A percentile compares a stretch with the other conserved stretches of the same genome.
phyloP scores from a whole-genome alignment of 1,284 basidiomycete genomes.

The Ceratobasidium sp. region DNA sequence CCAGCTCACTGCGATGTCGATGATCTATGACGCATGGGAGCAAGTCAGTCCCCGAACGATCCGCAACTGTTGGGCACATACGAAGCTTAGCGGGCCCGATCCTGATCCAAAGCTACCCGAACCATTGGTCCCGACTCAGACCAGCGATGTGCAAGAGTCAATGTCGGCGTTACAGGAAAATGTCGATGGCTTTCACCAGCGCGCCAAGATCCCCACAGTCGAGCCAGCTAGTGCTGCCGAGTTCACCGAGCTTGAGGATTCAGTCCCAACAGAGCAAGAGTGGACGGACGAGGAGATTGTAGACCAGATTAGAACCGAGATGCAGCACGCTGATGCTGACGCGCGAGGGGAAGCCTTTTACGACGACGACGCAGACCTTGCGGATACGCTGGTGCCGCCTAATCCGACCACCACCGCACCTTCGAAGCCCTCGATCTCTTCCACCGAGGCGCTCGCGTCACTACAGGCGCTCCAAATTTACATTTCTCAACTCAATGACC shows the following conservation, averaged over 20 bases:
- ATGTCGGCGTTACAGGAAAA: background rate
- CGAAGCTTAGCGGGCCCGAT: background rate
- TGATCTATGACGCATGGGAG: constrained; percentile 28
- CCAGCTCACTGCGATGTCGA: constrained; percentile 34
- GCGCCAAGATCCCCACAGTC: background rate
- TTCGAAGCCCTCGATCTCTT: background rate
- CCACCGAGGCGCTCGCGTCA: background rate
- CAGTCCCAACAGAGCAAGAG: background rate
- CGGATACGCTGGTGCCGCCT: background rate
- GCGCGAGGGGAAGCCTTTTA: background rate
- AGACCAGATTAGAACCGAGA: background rate
- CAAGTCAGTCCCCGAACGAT: constrained; percentile 24
- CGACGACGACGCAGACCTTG: background rate
- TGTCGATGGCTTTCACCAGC: background rate
- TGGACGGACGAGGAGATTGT: constrained; percentile 1
- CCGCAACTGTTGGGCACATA: constrained; percentile 41
- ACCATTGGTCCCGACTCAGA: background rate
- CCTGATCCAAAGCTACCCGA: background rate
- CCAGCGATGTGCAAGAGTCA: background rate
- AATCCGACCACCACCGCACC: background rate
- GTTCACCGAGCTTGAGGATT: background rate
- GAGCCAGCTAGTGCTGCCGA: background rate
- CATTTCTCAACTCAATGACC: background rate
- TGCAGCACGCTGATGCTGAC: background rate
- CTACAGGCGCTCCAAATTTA: background rate